Evolutionary conservation across 306 rosid species (phyloP).

Genomic region (Acmispon strigosus): DNA sequence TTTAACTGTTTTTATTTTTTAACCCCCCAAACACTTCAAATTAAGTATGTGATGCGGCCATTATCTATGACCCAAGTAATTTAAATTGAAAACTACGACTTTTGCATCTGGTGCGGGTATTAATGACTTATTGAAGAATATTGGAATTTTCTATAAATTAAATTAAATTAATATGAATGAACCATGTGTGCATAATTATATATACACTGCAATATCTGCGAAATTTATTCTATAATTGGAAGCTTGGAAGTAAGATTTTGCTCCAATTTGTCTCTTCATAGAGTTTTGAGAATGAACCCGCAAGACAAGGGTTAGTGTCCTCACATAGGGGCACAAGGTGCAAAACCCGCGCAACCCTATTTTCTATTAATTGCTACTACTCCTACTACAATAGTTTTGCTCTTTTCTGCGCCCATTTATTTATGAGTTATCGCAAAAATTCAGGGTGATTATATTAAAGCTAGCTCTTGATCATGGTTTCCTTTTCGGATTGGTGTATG

Average conservation of each 20-base stretch:
- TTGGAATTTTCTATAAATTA: too few relatives aligned
- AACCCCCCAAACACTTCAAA: too few relatives aligned
- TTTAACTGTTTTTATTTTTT: too few relatives aligned
- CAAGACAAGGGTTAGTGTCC: constrained; percentile 81
- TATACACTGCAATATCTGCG: too few relatives aligned
- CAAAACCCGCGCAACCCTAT: constrained; percentile 29
- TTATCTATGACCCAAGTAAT: constrained; percentile 1
- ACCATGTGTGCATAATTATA: too few relatives aligned
- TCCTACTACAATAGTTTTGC: not conserved
- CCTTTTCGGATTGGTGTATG: too few relatives aligned
- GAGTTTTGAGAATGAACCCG: constrained; percentile 50
- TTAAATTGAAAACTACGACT: not conserved
- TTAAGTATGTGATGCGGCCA: not conserved
- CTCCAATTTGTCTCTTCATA: constrained; percentile 41
- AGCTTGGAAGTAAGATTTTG: constrained; percentile 26
- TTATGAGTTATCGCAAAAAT: too few relatives aligned
- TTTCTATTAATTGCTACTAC: not conserved
- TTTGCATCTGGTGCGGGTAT: not conserved
- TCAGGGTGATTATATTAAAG: too few relatives aligned
- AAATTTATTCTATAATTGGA: too few relatives aligned
- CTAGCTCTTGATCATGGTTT: too few relatives aligned
- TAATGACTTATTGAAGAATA: not conserved
- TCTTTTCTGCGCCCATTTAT: too few relatives aligned
- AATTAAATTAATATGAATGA: too few relatives aligned
- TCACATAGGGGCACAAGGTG: constrained; percentile 56